Base-by-base conservation (phyloP, 257 asterid species). In the Solanum phureja region DNA sequence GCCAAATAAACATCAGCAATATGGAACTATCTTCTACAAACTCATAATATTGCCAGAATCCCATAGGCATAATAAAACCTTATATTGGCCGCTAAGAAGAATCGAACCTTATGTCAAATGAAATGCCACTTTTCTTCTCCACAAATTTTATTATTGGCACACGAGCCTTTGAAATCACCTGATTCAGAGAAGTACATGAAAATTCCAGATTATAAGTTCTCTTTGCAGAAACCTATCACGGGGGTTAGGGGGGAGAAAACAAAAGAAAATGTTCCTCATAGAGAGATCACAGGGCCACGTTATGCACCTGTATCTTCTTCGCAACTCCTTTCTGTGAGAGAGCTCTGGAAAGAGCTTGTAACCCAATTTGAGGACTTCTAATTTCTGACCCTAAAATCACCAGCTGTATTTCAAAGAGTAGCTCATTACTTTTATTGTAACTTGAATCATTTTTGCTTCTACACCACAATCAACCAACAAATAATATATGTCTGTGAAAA, bases 141-240 rank as follows among this genome's bases (percentile, higher is more conserved):
- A 96, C 95, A 93, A 97, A 96, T 87, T 97, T 97, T 88, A 97
- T 91, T 88, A 97, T 97, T 8, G 99, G 99, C 49, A 97, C 95
- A 74, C 99, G 98, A 62, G 99, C 99, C 94, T 90, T 97, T 77
- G 98, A 96, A 88, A 97, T 96, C 83, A 97, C 99, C 99, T 97
- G 88, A 87, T 31, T 88, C 4, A 64, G 71, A 37, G 82, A 85
- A 87, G 84, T 4, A 34, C 34, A 87, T 34, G 86, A 58, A 16
- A 46, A 49, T 6, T 24, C 82, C 40, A 84, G 75, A 75, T 75
- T 49, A 38, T 82, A 49, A 27, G 68, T 46, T 49, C 27, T 82
- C 29, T 49, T 82, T 19, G 69, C 85, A 46, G 68, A 81, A 46
- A 81, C 7, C 66, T 29, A 46, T 29, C 85, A 14, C 0, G 0